Percentiles rank a stretch among this genome's conserved stretches.
These are phyloP conservation scores for Neurospora hispaniola DNA, from an alignment of 495 filamentous ascomycete species.

Conservation along the genomic window DNA sequence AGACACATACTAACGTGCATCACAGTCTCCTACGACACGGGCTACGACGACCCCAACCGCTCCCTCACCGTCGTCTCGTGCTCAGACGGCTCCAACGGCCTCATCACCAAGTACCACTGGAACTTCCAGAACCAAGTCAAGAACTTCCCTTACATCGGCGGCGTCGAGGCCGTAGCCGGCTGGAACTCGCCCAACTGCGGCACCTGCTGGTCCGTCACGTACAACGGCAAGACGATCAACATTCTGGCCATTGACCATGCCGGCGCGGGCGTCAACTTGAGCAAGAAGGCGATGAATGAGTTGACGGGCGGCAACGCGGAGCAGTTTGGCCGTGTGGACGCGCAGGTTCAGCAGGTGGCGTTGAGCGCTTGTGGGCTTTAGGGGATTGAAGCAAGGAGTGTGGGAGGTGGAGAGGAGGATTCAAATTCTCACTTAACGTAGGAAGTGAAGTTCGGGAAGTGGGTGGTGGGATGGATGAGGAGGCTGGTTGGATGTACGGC, in stretches of 20 bases:
- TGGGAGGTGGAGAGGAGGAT: background rate
- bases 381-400: background rate
- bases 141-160: conserved; percentile 52
- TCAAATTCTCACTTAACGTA: background rate
- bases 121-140: conserved; percentile 38
- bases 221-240: conserved; percentile 48
- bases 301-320: conserved; percentile 50
- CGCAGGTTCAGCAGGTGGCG: conserved; percentile 35
- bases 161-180: conserved; percentile 44
- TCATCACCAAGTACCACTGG: conserved; percentile 42
- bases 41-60: conserved; percentile 41
- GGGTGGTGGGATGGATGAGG: background rate
- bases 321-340: conserved; percentile 45
- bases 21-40: conserved; percentile 45
- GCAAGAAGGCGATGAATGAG: conserved; percentile 50
- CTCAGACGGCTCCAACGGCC: conserved; percentile 49
- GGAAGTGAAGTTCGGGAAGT: background rate
- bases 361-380: conserved; percentile 19
- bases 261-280: conserved; percentile 52
- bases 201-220: conserved; percentile 56
- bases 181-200: conserved; percentile 56
- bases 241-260: conserved; percentile 59
- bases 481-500: too few species aligned
- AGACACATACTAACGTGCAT: too few species aligned
- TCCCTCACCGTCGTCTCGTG: conserved; percentile 40